Evolutionary conservation across 768 basidiomycete genomes (phyloP).

Genomic region (Termitomyces sp.): DNA sequence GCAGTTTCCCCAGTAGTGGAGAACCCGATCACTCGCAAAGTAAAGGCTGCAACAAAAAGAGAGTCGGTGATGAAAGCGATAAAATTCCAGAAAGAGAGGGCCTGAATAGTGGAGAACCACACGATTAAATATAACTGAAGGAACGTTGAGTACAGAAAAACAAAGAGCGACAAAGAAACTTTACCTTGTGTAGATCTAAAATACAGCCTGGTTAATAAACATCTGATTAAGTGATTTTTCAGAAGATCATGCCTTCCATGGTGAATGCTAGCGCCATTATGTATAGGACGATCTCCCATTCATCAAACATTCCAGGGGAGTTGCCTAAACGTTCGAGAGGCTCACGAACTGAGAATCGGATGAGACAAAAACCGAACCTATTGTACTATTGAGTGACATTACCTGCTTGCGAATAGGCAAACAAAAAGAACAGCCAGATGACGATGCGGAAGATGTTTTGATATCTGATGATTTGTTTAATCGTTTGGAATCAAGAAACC

Average conservation of each 20-base stretch:
- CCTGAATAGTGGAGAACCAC: slow-evolving; percentile 72
- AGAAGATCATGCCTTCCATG: slow-evolving; percentile 58
- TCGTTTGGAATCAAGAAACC: not conserved
- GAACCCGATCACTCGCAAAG: slow-evolving; percentile 62
- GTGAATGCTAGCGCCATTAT: slow-evolving; percentile 71
- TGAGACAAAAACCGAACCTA: not conserved
- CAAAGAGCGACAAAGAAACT: not conserved
- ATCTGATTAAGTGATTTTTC: not conserved
- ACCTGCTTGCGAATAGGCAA: slow-evolving; percentile 84
- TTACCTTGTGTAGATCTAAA: slow-evolving; percentile 53
- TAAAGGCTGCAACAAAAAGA: slow-evolving; percentile 69
- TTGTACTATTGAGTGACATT: slow-evolving; percentile 10
- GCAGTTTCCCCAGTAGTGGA: slow-evolving; percentile 28
- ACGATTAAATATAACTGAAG: slow-evolving; percentile 64
- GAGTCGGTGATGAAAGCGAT: slow-evolving; percentile 69
- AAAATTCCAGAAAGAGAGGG: slow-evolving; percentile 75
- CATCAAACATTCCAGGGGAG: slow-evolving; percentile 50
- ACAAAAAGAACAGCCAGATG: slow-evolving; percentile 75
- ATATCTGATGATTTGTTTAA: slow-evolving; percentile 42
- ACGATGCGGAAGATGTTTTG: slow-evolving; percentile 79
- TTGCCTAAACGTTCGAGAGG: slow-evolving; percentile 70
- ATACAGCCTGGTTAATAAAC: not conserved
- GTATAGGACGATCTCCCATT: slow-evolving; percentile 80
- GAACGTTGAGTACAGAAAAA: not conserved
- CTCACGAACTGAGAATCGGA: slow-evolving; percentile 51